Percentiles rank a stretch among this genome's conserved stretches.
Conservation (phyloP, 2,329 filamentous ascomycete species). For the Trichoderma brevicompactum region DNA sequence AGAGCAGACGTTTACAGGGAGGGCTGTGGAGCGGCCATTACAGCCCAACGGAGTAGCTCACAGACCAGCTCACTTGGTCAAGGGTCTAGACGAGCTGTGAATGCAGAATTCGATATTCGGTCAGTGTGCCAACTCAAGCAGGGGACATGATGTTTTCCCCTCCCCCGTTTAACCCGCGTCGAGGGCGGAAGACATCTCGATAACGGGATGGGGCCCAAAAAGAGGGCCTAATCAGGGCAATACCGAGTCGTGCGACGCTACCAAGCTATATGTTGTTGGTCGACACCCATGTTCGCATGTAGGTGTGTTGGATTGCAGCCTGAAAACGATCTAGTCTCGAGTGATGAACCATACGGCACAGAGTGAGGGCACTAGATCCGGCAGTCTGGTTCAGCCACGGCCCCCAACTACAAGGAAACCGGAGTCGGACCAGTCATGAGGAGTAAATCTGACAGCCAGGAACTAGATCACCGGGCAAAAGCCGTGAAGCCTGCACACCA, state of each 20-base stretch:
- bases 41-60: slow-evolving; percentile 3
- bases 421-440: slow-evolving; percentile 2
- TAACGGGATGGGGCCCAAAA: background rate
- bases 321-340: background rate
- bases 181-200: slow-evolving; percentile 13
- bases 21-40: background rate
- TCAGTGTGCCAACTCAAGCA: background rate
- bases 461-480: background rate
- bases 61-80: background rate
- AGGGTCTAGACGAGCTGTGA: background rate
- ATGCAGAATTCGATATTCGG: background rate
- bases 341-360: slow-evolving; percentile 11
- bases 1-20: background rate
- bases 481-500: background rate
- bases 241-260: slow-evolving; percentile 3
- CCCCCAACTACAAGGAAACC: background rate
- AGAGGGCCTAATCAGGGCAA: slow-evolving; percentile 8
- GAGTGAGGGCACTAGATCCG: slow-evolving; percentile 27
- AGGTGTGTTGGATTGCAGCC: background rate
- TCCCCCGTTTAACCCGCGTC: slow-evolving; percentile 12
- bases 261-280: background rate
- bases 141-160: slow-evolving; percentile 4
- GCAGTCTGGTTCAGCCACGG: slow-evolving; percentile 28
- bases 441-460: slow-evolving; percentile 18
- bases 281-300: background rate